Conservation (phyloP, 1,139 yeast species). For the Taphrina communis region DNA sequence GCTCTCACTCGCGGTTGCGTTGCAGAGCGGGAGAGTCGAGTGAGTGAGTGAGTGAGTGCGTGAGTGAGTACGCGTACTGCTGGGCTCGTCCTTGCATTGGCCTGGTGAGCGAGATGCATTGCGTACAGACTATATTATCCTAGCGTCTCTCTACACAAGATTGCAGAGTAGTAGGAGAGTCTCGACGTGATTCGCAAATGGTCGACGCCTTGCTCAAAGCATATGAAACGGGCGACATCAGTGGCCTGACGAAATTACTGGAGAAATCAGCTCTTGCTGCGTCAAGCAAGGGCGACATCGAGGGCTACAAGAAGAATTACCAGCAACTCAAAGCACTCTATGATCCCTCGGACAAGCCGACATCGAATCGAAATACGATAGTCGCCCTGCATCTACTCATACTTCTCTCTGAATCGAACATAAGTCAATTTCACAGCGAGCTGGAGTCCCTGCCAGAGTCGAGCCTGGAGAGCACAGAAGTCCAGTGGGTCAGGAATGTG, state of each 20-base stretch:
- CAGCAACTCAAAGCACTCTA: constrained; percentile 29
- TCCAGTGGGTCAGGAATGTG: constrained; percentile 82
- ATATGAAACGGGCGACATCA: constrained; percentile 19
- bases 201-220: constrained; percentile 37
- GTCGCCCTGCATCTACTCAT: constrained; percentile 76
- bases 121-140: too few relatives aligned
- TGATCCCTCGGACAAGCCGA: constrained; percentile 33
- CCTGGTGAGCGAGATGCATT: too few relatives aligned
- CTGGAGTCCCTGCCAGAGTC: constrained; percentile 69
- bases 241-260: constrained; percentile 10
- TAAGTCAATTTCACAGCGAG: constrained; percentile 87
- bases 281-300: constrained; percentile 5
- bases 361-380: constrained; percentile 49
- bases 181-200: neutral
- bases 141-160: too few relatives aligned
- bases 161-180: too few relatives aligned
- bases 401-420: constrained; percentile 78
- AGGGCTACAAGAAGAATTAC: constrained; percentile 16
- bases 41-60: neutral
- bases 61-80: neutral
- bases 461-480: constrained; percentile 62
- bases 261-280: constrained; percentile 25
- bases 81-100: too few relatives aligned
- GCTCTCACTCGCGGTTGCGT: neutral
- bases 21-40: too few relatives aligned